Percentiles rank a stretch among this genome's conserved stretches.
These are phyloP conservation scores for Phytophthora litchii DNA, from an alignment of 352 stramenopile genomes.

Conservation along the genomic window DNA sequence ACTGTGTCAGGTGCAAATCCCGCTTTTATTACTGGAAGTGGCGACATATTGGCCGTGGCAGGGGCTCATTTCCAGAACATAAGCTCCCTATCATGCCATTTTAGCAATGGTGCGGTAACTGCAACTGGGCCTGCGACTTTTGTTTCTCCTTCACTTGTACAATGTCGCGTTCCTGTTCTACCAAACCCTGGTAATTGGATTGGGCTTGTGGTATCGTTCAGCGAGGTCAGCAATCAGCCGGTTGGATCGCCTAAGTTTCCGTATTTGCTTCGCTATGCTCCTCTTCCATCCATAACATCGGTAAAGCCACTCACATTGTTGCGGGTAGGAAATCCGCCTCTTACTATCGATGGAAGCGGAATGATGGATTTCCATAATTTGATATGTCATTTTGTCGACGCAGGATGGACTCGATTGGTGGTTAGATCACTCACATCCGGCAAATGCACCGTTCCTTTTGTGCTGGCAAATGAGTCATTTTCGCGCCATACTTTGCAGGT, in stretches of 20 bases:
- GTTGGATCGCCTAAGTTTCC: background rate
- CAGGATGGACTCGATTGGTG: constrained; percentile 19
- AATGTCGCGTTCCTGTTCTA: constrained; percentile 36
- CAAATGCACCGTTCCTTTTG: constrained; percentile 23
- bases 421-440: constrained; percentile 18
- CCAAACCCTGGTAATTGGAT: constrained; percentile 34
- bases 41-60: constrained; percentile 33
- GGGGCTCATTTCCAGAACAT: constrained; percentile 40
- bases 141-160: constrained; percentile 33
- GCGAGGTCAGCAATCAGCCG: background rate
- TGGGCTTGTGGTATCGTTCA: constrained; percentile 33
- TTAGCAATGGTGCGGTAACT: constrained; percentile 24
- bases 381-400: constrained; percentile 34
- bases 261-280: constrained; percentile 41
- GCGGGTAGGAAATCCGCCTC: constrained; percentile 11
- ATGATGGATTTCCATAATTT: constrained; percentile 33
- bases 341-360: constrained; percentile 27
- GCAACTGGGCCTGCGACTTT: constrained; percentile 9
- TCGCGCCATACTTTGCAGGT: constrained; percentile 26
- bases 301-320: constrained; percentile 16
- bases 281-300: constrained; percentile 34
- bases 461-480: constrained; percentile 18
- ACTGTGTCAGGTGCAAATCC: constrained; percentile 28
- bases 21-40: constrained; percentile 32
- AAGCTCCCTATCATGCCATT: constrained; percentile 38